A percentile compares a stretch with the other conserved stretches of the same genome.
Conservation (phyloP, 345 rosid species). For the Eucalyptus tenuipes region DNA sequence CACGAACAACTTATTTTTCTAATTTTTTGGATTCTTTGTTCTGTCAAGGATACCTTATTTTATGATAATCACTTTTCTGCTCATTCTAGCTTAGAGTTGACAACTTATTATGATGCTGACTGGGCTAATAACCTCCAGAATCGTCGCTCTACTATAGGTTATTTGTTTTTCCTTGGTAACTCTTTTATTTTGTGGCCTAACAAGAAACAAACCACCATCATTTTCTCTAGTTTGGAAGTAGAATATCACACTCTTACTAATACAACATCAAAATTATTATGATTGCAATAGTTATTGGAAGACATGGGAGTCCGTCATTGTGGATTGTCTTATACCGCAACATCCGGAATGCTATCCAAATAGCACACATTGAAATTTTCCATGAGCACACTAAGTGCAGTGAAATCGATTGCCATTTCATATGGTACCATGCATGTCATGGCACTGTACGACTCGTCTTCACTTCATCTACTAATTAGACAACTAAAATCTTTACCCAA, state of each 20-base stretch:
- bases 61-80: background rate
- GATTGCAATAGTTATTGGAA: fast-evolving
- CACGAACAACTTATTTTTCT: background rate
- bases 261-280: background rate
- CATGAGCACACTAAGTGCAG: background rate
- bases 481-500: background rate
- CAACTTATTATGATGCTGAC: fast-evolving
- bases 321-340: fast-evolving
- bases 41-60: fast-evolving
- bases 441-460: background rate
- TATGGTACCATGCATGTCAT: background rate
- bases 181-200: background rate
- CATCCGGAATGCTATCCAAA: background rate
- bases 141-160: background rate
- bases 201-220: background rate
- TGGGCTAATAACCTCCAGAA: background rate
- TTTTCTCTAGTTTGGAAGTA: background rate
- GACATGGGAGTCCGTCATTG: background rate
- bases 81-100: background rate
- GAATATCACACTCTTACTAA: background rate
- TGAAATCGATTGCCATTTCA: background rate
- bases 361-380: background rate
- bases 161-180: background rate
- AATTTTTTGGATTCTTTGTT: background rate
- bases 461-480: background rate